Base-by-base conservation (phyloP, 192 early-diverging fungal species). In the Globomyces pollinis-pini region DNA sequence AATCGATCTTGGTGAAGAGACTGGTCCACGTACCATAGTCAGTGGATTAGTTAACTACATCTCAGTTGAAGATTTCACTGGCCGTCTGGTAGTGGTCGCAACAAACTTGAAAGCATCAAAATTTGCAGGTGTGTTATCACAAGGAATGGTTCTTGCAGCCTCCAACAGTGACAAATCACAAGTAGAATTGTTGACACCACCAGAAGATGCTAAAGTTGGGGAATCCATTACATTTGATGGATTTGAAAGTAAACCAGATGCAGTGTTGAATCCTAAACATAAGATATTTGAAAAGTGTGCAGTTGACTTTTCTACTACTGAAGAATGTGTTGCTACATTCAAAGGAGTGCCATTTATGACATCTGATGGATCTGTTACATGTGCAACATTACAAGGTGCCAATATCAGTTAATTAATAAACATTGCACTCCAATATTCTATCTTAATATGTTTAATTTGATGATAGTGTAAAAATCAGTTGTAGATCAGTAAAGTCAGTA, bases 121-220 rank as follows among this genome's bases (percentile, higher is more conserved):
- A 56, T 73, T 87, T 23, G 67, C 76, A n/a, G 84, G 84, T 1
- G 72, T 86, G 0, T 47, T 72, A 50, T 87, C 85, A 0, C 57
- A 84, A 44, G 85, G 83, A 15, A 85, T 86, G 82, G 56, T 87
- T 20, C 32, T 87, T 4, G 78, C 79, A 54, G 82, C 83, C 4
- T 72, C 77, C 2, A 75, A 60, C 9, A 12, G 69, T n/a, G 83
- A 85, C 52, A 75, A 72, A 39, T 61, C 71, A 16, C 44, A 54
- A 11, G 69, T 85, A 18, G 83, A 85, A 66, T 38, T 85, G 41
- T 35, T 85, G 31, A 72, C 76, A 43, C 78, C 80, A 45, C 75
- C 81, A 38, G 58, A 60, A 20, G 75, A 59, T 55, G 50, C 75
- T 18, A 66, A 77, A 38, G 50, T 70, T 50, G 83, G 83, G 32